Evolutionary conservation across 2,329 filamentous ascomycete genomes (phyloP).

Genomic region (Lasiodiplodia citricola): DNA sequence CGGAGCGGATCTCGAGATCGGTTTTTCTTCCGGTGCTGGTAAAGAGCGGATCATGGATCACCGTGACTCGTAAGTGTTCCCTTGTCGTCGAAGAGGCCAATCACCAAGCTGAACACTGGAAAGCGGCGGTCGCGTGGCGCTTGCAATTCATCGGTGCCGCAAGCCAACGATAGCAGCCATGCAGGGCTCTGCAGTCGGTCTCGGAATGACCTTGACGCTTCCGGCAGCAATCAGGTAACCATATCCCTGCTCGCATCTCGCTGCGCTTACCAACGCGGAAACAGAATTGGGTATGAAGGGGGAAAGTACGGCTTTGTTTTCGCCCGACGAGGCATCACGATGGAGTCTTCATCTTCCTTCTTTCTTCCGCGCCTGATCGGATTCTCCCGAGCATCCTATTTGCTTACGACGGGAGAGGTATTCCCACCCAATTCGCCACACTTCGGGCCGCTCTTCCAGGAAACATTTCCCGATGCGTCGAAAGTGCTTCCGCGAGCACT

Average conservation of each 20-base stretch:
- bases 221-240: slow-evolving; percentile 49
- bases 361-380: slow-evolving; percentile 30
- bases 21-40: not conserved
- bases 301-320: slow-evolving; percentile 30
- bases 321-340: slow-evolving; percentile 27
- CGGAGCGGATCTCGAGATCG: slow-evolving; percentile 28
- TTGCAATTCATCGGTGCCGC: slow-evolving; percentile 62
- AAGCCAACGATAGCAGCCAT: slow-evolving; percentile 66
- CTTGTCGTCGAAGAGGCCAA: fast-evolving
- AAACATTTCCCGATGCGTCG: slow-evolving; percentile 10
- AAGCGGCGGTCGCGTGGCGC: slow-evolving; percentile 58
- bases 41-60: slow-evolving; percentile 34
- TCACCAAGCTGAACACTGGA: slow-evolving; percentile 43
- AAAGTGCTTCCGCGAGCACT: slow-evolving; percentile 20
- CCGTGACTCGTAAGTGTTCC: not conserved
- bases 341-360: slow-evolving; percentile 29
- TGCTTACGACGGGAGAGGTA: slow-evolving; percentile 27
- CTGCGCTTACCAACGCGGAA: not conserved
- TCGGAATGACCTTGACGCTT: slow-evolving; percentile 67
- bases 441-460: slow-evolving; percentile 26
- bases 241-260: too few species aligned
- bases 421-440: slow-evolving; percentile 26
- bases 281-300: not conserved
- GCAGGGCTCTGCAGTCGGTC: slow-evolving; percentile 65
- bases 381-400: slow-evolving; percentile 26